Evolutionary conservation across 2,329 filamentous ascomycete genomes (phyloP), one percentile per base, ranked within the genome.

Genomic region (Diaporthe caulivora): DNA sequence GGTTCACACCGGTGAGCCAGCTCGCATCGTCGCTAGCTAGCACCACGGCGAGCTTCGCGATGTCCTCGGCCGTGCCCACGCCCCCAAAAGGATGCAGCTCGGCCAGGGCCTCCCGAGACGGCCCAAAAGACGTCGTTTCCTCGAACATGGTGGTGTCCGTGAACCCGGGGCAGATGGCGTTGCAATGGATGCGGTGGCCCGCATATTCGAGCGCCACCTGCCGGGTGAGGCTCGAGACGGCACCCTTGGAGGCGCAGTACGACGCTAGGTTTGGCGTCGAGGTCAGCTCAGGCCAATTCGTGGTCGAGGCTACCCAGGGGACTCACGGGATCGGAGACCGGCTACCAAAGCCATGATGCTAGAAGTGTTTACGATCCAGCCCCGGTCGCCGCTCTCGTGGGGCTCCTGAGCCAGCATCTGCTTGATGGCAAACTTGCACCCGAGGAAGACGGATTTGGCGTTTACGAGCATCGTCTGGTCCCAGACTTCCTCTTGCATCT

Each of bases 151-250:
- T 55, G 24, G 70, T 54, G 1, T 40, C 31, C 18, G 34, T 78
- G 80, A 78, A 89, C 8, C 88, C 88, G 6, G 88, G 88, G 70
- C 87, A 88, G 7, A 90, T 82, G 0, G 87, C 86, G 76, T 90
- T 90, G 44, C 85, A 83, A 74, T 90, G 87, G 34, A 90, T 87
- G 0, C 83, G 80, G 15, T 85, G 77, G 0, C 78, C 77, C 0
- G 85, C 87, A 75, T 87, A 88, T 53, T 90, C 88, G 47, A 87
- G 74, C 0, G 87, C 87, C 0, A 87, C 81, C 11, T 84, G 80
- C 44, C 84, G 82, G 0, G 87, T 90, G 5, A 89, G 74, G n/a
- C 85, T 86, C 3, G 84, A 80, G 0, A 89, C 86, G 0, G 86
- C 87, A 8, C 85, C 86, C 74, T 89, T 90, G 0, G 84, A 86